A percentile compares a stretch with the other conserved stretches of the same genome.
phyloP scores from a whole-genome alignment of 495 filamentous ascomycete genomes.

The Annulohypoxylon bovei region DNA sequence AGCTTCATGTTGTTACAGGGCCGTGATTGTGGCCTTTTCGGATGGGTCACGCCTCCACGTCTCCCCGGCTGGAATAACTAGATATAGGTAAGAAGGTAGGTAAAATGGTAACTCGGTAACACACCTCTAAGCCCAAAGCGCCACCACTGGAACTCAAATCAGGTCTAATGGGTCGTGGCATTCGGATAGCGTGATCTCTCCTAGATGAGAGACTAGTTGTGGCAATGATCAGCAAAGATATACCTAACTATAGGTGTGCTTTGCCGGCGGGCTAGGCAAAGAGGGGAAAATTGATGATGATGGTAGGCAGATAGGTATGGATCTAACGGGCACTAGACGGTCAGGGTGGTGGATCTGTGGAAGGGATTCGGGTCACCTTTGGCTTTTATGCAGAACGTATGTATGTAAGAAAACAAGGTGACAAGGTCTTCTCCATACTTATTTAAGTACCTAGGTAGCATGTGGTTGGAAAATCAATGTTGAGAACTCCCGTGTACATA shows the following conservation, averaged over 20 bases:
- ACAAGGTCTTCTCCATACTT: neutral
- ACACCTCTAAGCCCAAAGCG: constrained; percentile 13
- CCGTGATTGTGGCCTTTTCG: neutral
- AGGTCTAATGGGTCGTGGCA: constrained; percentile 28
- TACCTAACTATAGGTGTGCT: constrained; percentile 22
- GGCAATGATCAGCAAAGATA: constrained; percentile 31
- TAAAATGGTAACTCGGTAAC: constrained; percentile 19
- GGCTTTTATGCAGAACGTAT: constrained; percentile 6
- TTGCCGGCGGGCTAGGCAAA: constrained; percentile 39
- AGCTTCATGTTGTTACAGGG: neutral
- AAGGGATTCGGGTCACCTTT: constrained; percentile 24
- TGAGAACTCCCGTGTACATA: neutral
- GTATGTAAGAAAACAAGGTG: constrained; percentile 5
- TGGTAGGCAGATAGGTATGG: constrained; percentile 19
- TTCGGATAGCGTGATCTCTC: constrained; percentile 40
- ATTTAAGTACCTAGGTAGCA: neutral
- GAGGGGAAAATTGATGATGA: constrained; percentile 30
- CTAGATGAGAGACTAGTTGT: constrained; percentile 12
- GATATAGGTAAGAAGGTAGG: constrained; percentile 6
- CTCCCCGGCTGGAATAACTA: constrained; percentile 17
- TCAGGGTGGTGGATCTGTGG: constrained; percentile 21
- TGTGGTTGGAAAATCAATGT: neutral
- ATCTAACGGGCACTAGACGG: constrained; percentile 10
- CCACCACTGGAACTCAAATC: constrained; percentile 27
- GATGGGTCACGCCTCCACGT: neutral